Base-by-base conservation (phyloP, 2,329 filamentous ascomycete species). In the Periconia sp. region DNA sequence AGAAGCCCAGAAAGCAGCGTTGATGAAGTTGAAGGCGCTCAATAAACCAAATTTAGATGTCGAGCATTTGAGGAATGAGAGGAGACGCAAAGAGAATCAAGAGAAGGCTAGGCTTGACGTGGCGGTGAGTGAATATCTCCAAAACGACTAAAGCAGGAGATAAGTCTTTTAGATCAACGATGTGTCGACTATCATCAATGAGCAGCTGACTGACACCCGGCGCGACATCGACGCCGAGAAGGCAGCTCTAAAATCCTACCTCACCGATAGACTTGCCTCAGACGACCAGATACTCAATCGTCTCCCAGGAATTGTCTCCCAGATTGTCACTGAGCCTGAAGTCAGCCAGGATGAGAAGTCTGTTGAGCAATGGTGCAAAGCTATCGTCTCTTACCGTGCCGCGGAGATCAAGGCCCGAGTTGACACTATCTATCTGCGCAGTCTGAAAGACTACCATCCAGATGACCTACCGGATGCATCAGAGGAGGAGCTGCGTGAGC, bases 211-310 rank as follows among this genome's bases (percentile, higher is more conserved):
- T 4, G 60, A 66, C 25, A 66, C 68, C 15, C 61, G 80, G 55
- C 77, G 80, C 47, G 79, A 84, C 28, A 65, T 65, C 5, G 76
- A 76, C 6, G 68, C 68, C 0, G 71, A 76, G 0, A 73, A 72
- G 4, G 63, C 72, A 2, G 68, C 69, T 3, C 62, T 85, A 12
- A 76, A 75, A 33, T 71, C 77, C 41, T 76, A 75, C 1, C 69
- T 83, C 0, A 73, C 77, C 16, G 71, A 70, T 12, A 65, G 80
- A 9, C 68, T 87, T 7, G 73, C 75, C 7, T 80, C 82, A 1
- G 86, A 89, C 46, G 85, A 89, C 59, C 83, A 81, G 48, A 73
- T 88, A 2, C 70, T 89, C 1, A 73, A 79, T 15, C 83, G 83
- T 45, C 71, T 89, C 3, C 83, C 87, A 58, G 87, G 86, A 52